Base-by-base conservation (phyloP, 345 rosid genomes). In the Syzygium jambos region DNA sequence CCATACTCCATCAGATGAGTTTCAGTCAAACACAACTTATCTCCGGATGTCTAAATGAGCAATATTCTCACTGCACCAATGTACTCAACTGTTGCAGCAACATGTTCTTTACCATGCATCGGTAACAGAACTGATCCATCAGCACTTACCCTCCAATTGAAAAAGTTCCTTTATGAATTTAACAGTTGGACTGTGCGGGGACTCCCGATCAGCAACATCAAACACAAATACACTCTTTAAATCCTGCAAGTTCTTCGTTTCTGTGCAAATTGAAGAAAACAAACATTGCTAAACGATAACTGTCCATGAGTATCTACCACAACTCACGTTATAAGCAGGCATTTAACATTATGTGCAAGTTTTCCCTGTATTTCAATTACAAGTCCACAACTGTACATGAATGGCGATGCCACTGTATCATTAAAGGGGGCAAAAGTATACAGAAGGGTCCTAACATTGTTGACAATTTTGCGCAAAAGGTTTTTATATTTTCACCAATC, bases 241-340 rank as follows among this genome's bases (percentile, higher is more conserved):
- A 88, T 96, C 99, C 88, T 96, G 99, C 86, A 95, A 91, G 90
- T 96, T 98, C 92, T 90, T 95, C 95, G 94, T 96, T 89, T 96
- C 98, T 94, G 99, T 96, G 95, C 94, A 93, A 92, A 87, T 84
- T 38, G 1, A 19, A 73, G 53, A 51, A 51, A 86, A 43, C 51
- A 51, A 53, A 30, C 38, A 25, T 21, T 87, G 87, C 86, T 12
- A 85, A 30, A 85, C 22, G 89, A 89, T 34, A 54, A 85, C 29
- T 52, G 43, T 19, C 86, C 49, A 53, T 85, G 11, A 51, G 27
- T 52, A 29, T 51, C 41, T 22, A 84, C 57, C 43, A 23, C 13
- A 17, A 73, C 51, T 78, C 55, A 87, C 43, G 59, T 55, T 9
- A 54, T 55, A 53, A 87, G 85, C 14, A 78, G 84, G 77, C 43